Conservation (phyloP, 805 yeast species). For the Blastobotrys chiropterorum region DNA sequence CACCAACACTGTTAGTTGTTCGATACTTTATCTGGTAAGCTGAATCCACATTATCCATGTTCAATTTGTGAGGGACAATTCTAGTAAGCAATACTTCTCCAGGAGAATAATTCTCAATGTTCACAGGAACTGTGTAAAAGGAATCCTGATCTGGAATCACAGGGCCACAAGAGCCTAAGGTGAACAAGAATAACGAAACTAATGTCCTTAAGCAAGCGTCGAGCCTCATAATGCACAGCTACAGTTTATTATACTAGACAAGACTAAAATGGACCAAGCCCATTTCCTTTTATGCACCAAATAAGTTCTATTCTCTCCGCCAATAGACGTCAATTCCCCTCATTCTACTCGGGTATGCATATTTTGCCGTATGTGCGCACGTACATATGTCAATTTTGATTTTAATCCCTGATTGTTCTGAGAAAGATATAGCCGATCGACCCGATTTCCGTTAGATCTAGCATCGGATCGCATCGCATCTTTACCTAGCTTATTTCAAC, state of each 20-base stretch:
- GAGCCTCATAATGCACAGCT: background rate
- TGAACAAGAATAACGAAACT: background rate
- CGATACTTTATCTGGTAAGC: conserved; percentile 24
- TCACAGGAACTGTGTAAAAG: conserved; percentile 5
- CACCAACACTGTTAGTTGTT: conserved; percentile 23
- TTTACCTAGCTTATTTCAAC: background rate
- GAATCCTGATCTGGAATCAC: conserved; percentile 7
- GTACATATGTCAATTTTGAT: too few relatives aligned
- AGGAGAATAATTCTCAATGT: background rate
- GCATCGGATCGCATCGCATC: background rate
- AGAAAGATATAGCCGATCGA: too few relatives aligned
- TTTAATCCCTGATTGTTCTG: background rate
- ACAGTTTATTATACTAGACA: too few relatives aligned
- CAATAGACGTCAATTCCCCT: too few relatives aligned
- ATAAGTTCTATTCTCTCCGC: too few relatives aligned
- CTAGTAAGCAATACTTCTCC: conserved; percentile 5
- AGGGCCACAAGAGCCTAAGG: background rate
- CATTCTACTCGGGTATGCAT: too few relatives aligned
- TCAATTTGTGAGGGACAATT: conserved; percentile 7
- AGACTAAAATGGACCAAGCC: too few relatives aligned
- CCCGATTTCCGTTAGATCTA: background rate
- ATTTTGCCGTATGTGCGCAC: too few relatives aligned
- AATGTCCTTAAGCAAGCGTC: background rate
- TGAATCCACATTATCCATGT: conserved; percentile 7
- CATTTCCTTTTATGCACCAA: too few relatives aligned